These are phyloP conservation scores for Cadophora malorum DNA, from an alignment of 2,329 filamentous ascomycete genomes.

Conservation along the genomic window DNA sequence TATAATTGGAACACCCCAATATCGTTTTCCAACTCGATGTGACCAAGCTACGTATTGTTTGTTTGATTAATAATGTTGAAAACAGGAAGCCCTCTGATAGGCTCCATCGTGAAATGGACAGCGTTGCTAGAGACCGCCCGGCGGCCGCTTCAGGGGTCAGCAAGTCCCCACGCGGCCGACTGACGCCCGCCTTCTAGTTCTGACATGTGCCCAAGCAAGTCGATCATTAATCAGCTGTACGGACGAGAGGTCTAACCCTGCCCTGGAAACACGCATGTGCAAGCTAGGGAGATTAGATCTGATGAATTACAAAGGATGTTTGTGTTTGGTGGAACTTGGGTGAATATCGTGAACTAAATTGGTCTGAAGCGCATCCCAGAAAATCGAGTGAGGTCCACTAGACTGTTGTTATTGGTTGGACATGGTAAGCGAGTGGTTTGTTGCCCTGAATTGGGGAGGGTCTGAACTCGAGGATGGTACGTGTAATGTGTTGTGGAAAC, in stretches of 20 bases:
- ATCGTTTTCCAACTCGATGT: no score
- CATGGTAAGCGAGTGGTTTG: neutral
- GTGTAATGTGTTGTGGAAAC: neutral
- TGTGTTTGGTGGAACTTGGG: neutral
- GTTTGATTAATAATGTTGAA: neutral
- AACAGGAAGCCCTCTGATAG: no score
- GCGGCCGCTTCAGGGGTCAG: neutral
- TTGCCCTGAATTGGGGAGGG: neutral
- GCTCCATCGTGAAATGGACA: neutral
- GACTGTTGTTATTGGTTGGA: neutral
- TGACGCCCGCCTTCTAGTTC: neutral
- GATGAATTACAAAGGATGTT: neutral
- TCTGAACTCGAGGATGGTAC: no score
- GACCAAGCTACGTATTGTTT: no score
- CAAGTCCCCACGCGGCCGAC: neutral
- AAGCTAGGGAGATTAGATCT: neutral
- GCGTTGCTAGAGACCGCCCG: neutral
- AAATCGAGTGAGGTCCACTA: no score
- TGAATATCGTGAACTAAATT: no score
- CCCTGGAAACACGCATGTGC: neutral
- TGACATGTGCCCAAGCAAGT: neutral
- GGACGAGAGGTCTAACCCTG: neutral
- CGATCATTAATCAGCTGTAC: slow-evolving; percentile 1
- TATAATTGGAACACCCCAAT: neutral
- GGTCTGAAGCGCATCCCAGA: no score